Evolutionary conservation across 306 rosid genomes (phyloP).

Genomic region (Rosa rugosa): DNA sequence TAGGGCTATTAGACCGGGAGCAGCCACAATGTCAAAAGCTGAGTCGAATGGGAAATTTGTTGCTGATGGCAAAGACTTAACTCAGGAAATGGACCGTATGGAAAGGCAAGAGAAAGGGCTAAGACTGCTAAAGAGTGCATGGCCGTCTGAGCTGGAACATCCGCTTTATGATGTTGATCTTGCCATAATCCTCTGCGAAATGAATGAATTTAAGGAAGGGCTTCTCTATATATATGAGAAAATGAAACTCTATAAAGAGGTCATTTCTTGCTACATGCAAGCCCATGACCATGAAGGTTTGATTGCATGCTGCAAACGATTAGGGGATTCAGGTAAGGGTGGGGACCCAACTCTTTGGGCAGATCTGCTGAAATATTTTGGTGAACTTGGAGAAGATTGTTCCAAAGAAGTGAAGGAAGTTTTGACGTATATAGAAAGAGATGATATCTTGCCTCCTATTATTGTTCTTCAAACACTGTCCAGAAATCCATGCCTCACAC

Average conservation of each 20-base stretch:
- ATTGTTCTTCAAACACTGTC: constrained; percentile 91
- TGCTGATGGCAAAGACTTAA: constrained; percentile 42
- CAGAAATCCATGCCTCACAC: constrained; percentile 84
- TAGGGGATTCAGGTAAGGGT: constrained; percentile 89
- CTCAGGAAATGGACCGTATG: constrained; percentile 41
- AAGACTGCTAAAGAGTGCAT: constrained; percentile 63
- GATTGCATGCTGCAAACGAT: constrained; percentile 88
- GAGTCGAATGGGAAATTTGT: constrained; percentile 52
- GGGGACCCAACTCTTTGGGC: constrained; percentile 98
- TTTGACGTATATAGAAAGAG: constrained; percentile 82
- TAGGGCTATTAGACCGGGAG: constrained; percentile 34
- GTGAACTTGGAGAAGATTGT: constrained; percentile 99
- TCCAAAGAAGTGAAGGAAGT: constrained; percentile 97
- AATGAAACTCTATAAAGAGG: constrained; percentile 94
- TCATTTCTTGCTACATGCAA: constrained; percentile 96
- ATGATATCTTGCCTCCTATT: constrained; percentile 94
- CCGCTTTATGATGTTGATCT: constrained; percentile 95
- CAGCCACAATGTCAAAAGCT: constrained; percentile 31
- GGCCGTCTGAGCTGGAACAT: constrained; percentile 81
- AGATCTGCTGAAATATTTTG: constrained; percentile 91
- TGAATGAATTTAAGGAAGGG: constrained; percentile 87
- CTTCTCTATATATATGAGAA: constrained; percentile 87
- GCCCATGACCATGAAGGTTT: constrained; percentile 89
- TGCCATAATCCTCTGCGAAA: constrained; percentile 88
- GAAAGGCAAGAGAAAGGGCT: constrained; percentile 80